Evolutionary conservation across 129 eudicot genomes (phyloP), one percentile per base, ranked within the genome.

Genomic region (Artemisia annua): DNA sequence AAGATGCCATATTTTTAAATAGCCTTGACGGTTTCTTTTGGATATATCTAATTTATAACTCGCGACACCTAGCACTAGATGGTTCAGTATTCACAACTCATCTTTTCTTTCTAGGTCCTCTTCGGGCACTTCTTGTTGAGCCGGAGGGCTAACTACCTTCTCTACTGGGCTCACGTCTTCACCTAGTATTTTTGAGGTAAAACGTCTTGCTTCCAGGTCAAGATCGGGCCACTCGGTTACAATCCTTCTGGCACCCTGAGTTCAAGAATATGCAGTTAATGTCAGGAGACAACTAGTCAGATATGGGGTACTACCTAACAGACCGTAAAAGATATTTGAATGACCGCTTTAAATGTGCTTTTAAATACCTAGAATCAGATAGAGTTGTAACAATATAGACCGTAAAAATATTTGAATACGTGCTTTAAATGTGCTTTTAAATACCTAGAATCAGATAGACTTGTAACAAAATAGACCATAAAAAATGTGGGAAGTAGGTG

Each of bases 171-270:
- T 92, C 43, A 79, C 70, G 22, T 71, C 75, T 66, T 94, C 93
- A 9, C 91, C 98, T 69, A 83, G 56, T 52, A 89, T 84, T 71
- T 81, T 90, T 44, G 96, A 87, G 49, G 97, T 90, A 83, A 90
- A 90, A n/a, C 63, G 73, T 74, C 97, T 81, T 67, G 96, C 98
- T 83, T 94, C 97, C 3, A 71, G 77, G 67, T 94, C 98, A 60
- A 94, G 91, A 83, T 94, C 98, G 11, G 91, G 88, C 98, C 98
- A 94, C 78, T 94, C 98, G 24, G 96, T 32, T 62, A 94, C 91
- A 44, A 94, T 94, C 77, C 98, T 86, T 84, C 76, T 87, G 7
- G 98, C 98, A 64, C 98, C 98, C 97, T 93, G 78, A 62, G 58
- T 67, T 28, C 53, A 30, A 51, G 35, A 55, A 28, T 15, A 10